phyloP scores from a whole-genome alignment of 331 rosid species.

The Dryas integrifolia region DNA sequence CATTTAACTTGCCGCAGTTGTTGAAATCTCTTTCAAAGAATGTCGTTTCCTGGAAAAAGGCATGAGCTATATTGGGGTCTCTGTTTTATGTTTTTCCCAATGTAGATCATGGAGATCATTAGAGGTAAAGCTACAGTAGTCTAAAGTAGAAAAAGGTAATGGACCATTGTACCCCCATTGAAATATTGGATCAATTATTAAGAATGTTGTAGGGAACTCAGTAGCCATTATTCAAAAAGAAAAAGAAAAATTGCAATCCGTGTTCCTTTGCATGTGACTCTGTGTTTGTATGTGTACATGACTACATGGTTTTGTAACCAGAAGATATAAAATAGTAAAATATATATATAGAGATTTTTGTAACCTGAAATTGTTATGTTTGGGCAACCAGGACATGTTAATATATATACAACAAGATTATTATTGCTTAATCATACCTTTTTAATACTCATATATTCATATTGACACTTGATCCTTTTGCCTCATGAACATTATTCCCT shows the following conservation, averaged over 20 bases:
- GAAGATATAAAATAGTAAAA: neutral
- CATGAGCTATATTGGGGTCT: neutral
- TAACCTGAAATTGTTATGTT: neutral
- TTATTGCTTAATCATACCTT: neutral
- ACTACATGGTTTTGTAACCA: neutral
- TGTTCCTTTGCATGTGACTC: neutral
- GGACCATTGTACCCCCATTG: neutral
- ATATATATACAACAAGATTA: neutral
- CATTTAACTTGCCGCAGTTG: neutral
- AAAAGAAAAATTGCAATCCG: neutral
- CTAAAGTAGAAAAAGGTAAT: neutral
- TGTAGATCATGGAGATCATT: neutral
- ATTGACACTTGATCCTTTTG: neutral
- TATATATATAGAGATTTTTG: neutral
- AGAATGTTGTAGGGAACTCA: neutral
- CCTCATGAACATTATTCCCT: no score
- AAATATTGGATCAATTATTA: neutral
- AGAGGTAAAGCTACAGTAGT: neutral
- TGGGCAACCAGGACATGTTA: no score
- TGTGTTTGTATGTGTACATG: neutral
- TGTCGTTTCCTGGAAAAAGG: neutral
- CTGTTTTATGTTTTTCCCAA: neutral
- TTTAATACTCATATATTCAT: neutral
- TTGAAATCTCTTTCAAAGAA: neutral
- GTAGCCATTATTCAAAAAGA: neutral